Percentiles rank a stretch among this genome's conserved stretches.
Evolutionary conservation across 371 early-diverging fungal species (phyloP).

Genomic region (Actinomortierella ambigua): DNA sequence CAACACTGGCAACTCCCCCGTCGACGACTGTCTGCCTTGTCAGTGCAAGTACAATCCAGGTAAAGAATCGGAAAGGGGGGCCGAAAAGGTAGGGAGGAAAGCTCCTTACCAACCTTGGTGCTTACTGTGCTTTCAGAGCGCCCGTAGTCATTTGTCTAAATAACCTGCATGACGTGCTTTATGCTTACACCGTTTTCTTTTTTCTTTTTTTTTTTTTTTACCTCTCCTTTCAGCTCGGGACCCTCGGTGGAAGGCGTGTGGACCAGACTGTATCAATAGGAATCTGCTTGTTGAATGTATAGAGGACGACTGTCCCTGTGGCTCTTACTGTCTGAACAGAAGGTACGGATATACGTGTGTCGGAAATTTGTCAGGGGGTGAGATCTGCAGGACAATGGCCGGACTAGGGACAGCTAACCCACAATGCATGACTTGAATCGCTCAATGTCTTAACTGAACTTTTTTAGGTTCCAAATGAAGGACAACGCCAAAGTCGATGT

Average conservation of each 20-base stretch:
- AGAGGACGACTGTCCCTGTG: slow-evolving; percentile 87
- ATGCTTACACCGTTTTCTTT: neutral
- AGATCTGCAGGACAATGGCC: neutral
- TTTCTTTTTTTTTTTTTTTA: neutral
- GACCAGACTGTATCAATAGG: slow-evolving; percentile 93
- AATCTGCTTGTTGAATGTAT: slow-evolving; percentile 93
- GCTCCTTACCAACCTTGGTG: too few species aligned
- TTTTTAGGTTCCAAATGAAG: slow-evolving; percentile 76
- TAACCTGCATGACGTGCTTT: slow-evolving; percentile 19
- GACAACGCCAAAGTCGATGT: slow-evolving; percentile 88
- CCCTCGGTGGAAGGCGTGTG: slow-evolving; percentile 76
- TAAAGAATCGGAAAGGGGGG: slow-evolving; percentile 19
- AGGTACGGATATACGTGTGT: slow-evolving; percentile 49
- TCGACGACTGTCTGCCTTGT: slow-evolving; percentile 81
- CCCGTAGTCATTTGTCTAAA: too few species aligned
- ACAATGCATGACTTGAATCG: neutral
- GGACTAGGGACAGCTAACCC: neutral
- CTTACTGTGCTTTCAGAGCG: too few species aligned
- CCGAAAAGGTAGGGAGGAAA: neutral
- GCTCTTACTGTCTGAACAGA: slow-evolving; percentile 87
- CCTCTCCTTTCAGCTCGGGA: slow-evolving; percentile 17
- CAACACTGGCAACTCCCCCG: slow-evolving; percentile 70
- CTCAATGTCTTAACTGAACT: neutral
- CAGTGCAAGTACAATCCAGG: slow-evolving; percentile 78
- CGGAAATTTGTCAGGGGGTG: neutral